Evolutionary conservation across 2,329 filamentous ascomycete species (phyloP).

Genomic region (Hypoxylon sp.): DNA sequence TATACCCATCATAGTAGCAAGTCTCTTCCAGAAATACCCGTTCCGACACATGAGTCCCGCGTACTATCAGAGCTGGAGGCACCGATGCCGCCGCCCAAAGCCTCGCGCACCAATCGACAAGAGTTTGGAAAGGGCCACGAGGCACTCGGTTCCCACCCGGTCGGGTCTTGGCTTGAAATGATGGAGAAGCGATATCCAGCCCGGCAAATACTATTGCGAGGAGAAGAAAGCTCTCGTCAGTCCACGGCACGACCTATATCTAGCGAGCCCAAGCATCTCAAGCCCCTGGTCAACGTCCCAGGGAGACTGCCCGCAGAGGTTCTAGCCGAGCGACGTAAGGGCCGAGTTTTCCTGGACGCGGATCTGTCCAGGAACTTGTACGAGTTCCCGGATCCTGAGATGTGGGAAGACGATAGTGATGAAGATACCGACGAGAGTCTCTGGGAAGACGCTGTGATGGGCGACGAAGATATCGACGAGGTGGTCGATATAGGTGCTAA

Average conservation of each 20-base stretch:
- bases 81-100: background rate
- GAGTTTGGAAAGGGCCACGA: conserved; percentile 31
- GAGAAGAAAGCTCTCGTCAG: conserved; percentile 4
- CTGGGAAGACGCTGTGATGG: conserved; percentile 10
- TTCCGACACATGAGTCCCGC: background rate
- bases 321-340: conserved; percentile 23
- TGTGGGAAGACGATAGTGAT: conserved; percentile 5
- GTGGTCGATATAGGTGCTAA: background rate
- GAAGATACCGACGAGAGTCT: background rate
- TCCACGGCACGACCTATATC: background rate
- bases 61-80: conserved; percentile 7
- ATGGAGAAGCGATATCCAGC: background rate
- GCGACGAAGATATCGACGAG: conserved; percentile 12
- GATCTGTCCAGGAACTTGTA: conserved; percentile 3
- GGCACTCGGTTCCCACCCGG: conserved; percentile 37
- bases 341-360: conserved; percentile 3
- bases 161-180: background rate
- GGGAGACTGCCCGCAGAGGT: background rate
- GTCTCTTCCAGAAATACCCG: background rate
- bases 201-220: background rate
- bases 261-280: background rate
- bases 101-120: background rate
- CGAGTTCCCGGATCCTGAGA: conserved; percentile 24
- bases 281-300: background rate
- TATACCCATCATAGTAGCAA: conserved; percentile 3